Evolutionary conservation across 305 asterid genomes (phyloP), one percentile per base, ranked within the genome.

Genomic region (Plantago rigida): DNA sequence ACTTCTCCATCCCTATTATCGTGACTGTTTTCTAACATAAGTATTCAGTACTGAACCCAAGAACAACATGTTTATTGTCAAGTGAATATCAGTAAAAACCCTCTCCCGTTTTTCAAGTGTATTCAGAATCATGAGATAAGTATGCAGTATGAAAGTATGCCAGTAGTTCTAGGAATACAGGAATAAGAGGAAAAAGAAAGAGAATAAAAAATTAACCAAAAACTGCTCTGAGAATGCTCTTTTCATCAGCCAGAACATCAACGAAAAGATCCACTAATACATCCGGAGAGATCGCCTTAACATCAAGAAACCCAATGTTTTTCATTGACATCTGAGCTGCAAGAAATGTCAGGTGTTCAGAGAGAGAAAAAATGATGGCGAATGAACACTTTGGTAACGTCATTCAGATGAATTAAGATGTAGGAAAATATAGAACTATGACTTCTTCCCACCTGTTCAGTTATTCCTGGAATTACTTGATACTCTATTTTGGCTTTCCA

Each of bases 261-360:
- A 66, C 61, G 61, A 72, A 82, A 75, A 92, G 76, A 64, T 79
- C 95, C 47, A 69, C 52, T 46, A 81, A 59, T 47, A 77, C 90
- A 41, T 86, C 86, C 45, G 87, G 68, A 57, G 78, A 71, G 51
- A 87, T 79, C 60, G 73, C 90, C 79, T 79, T 92, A 67, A 63
- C 83, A 70, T 92, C 96, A 45, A 88, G 93, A 84, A 92, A 86
- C 65, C 87, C 94, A 65, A 86, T 68, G 77, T 75, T 81, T 81
- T 71, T 78, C 86, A 82, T 86, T 75, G 94, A 86, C 78, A 84
- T 81, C 98, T 92, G 95, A 83, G 83, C 98, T 88, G 96, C 86
- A 82, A 82, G 77, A 79, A 83, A 83, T 80, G 78, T 77, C 79
- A 76, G 78, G 65, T 72, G 71, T 70, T 75, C 67, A 80, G 82